Conservation (phyloP, 129 eudicot genomes). For the Smallanthus sonchifolius region DNA sequence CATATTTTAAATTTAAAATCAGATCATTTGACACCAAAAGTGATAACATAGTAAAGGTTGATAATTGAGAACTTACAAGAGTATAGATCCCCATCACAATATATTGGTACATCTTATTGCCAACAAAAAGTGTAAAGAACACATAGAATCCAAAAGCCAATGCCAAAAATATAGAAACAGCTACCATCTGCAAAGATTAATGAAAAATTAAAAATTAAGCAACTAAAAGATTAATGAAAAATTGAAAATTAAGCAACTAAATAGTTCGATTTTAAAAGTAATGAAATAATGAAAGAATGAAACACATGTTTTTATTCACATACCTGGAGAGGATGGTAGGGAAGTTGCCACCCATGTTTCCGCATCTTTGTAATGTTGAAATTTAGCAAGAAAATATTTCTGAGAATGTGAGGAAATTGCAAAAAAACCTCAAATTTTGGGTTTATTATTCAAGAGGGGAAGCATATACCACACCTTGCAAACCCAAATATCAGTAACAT, state of each 20-base stretch:
- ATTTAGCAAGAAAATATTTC: no score
- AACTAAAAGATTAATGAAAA: background rate
- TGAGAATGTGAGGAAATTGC: no score
- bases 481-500: background rate
- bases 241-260: no score
- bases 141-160: conserved; percentile 99
- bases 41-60: background rate
- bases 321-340: conserved; percentile 99
- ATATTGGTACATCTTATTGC: conserved; percentile 77
- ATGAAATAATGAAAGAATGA: no score
- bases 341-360: conserved; percentile 99
- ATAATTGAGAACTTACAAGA: conserved; percentile 55
- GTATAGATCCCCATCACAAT: conserved; percentile 93
- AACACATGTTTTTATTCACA: background rate
- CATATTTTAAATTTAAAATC: no score
- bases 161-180: conserved; percentile 95
- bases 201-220: background rate
- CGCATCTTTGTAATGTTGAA: conserved; percentile 30
- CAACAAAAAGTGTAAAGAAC: conserved; percentile 96
- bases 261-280: no score
- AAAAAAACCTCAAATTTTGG: no score
- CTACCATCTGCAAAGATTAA: conserved; percentile 68
- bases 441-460: conserved; percentile 57
- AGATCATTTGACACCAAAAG: background rate
- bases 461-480: conserved; percentile 84